Evolutionary conservation across 2,329 filamentous ascomycete species (phyloP).

Genomic region (Talaromyces islandicus): DNA sequence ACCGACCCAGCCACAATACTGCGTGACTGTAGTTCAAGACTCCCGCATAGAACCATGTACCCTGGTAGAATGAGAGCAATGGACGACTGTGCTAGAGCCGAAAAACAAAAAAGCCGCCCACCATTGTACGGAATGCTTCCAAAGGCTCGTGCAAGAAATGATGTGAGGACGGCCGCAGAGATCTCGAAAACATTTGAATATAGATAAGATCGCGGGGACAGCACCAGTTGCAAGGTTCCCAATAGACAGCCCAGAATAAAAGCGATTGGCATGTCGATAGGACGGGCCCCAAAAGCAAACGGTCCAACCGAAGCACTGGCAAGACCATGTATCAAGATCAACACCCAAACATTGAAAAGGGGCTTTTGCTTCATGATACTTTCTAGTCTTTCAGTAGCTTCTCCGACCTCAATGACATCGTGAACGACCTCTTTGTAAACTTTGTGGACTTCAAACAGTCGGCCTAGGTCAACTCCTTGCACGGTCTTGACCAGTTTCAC

Average conservation of each 20-base stretch:
- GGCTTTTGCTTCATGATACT: conserved; percentile 53
- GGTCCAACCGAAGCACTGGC: conserved; percentile 72
- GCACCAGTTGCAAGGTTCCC: conserved; percentile 67
- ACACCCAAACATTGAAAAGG: conserved; percentile 50
- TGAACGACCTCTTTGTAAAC: conserved; percentile 47
- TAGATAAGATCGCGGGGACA: conserved; percentile 69
- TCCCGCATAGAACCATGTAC: conserved; percentile 57
- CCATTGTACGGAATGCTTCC: conserved; percentile 56
- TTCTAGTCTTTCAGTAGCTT: conserved; percentile 40
- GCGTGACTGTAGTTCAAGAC: conserved; percentile 63
- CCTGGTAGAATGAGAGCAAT: conserved; percentile 70
- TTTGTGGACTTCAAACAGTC: conserved; percentile 40
- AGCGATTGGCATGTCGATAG: conserved; percentile 72
- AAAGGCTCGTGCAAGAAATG: conserved; percentile 63
- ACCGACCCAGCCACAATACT: conserved; percentile 67
- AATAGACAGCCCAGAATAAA: conserved; percentile 72
- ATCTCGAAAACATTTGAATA: conserved; percentile 63
- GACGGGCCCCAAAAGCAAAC: conserved; percentile 72
- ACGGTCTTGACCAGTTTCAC: conserved; percentile 40
- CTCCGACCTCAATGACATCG: conserved; percentile 43
- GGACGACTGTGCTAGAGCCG: conserved; percentile 64
- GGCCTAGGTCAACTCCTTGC: conserved; percentile 42
- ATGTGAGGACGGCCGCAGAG: conserved; percentile 59
- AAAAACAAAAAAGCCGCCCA: conserved; percentile 60
- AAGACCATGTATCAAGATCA: conserved; percentile 66